Conservation (phyloP, 2,329 filamentous ascomycete genomes). For the Fusarium sp. region DNA sequence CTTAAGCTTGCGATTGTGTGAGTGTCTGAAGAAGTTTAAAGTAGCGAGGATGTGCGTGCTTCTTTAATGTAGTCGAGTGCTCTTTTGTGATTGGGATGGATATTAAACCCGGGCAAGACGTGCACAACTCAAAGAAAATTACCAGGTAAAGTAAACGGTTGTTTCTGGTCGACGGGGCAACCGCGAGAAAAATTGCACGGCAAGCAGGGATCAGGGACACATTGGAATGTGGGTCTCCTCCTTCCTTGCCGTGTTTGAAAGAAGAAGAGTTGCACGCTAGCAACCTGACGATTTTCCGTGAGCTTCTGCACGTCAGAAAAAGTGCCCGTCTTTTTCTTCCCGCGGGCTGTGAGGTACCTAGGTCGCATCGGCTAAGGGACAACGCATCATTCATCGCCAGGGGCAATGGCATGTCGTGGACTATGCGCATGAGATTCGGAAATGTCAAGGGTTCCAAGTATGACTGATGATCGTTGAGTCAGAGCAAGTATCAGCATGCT, state of each 20-base stretch:
- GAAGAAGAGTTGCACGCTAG: not conserved
- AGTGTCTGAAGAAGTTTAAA: slow-evolving; percentile 12
- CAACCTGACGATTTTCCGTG: not conserved
- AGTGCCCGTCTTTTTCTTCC: not conserved
- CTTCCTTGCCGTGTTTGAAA: not conserved
- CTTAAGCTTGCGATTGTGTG: slow-evolving; percentile 1
- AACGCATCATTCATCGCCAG: not conserved
- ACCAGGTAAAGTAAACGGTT: slow-evolving; percentile 40
- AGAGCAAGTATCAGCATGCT: not conserved
- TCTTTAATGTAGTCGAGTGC: slow-evolving; percentile 26
- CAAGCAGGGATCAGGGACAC: slow-evolving; percentile 3
- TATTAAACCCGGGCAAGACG: slow-evolving; percentile 13
- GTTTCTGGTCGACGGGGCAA: slow-evolving; percentile 43
- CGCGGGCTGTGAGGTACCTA: not conserved
- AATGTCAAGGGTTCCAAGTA: not conserved
- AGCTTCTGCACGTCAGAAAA: not conserved
- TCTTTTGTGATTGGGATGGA: slow-evolving; percentile 12
- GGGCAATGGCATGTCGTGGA: not conserved
- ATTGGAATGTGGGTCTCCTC: slow-evolving; percentile 23
- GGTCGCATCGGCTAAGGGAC: not conserved
- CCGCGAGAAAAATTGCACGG: slow-evolving; percentile 32
- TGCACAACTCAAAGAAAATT: slow-evolving; percentile 34
- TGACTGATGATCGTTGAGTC: slow-evolving; percentile 15
- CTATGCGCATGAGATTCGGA: not conserved
- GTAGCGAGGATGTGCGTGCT: slow-evolving; percentile 5